A percentile compares a stretch with the other conserved stretches of the same genome.
Conservation (phyloP, 2,329 filamentous ascomycete genomes). For the Calonectria ilicicola region DNA sequence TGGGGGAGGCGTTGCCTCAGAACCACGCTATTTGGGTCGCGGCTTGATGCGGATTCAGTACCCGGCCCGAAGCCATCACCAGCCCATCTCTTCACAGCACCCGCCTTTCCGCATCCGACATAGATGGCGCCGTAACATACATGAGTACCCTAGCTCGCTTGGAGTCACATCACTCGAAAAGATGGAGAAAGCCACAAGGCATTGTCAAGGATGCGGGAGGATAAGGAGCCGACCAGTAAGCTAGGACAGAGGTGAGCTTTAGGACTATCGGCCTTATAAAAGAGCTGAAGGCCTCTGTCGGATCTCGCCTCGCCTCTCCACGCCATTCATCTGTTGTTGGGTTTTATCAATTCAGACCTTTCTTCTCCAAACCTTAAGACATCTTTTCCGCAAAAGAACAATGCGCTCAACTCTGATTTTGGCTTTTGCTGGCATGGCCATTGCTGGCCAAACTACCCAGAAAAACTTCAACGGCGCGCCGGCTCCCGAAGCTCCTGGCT, state of each 20-base stretch:
- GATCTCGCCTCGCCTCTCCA: background rate
- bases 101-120: slow-evolving; percentile 27
- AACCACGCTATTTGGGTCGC: background rate
- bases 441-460: slow-evolving; percentile 29
- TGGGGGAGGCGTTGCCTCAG: background rate
- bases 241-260: background rate
- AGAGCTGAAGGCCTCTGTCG: background rate
- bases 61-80: slow-evolving; percentile 37
- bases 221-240: background rate
- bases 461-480: slow-evolving; percentile 30
- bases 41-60: slow-evolving; percentile 22
- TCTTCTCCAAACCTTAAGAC: background rate
- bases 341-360: background rate
- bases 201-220: background rate
- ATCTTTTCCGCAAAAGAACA: no score
- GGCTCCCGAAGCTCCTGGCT: slow-evolving; percentile 23
- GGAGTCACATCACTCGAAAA: slow-evolving; percentile 15
- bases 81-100: slow-evolving; percentile 15
- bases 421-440: slow-evolving; percentile 37
- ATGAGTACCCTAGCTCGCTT: slow-evolving; percentile 32
- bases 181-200: slow-evolving; percentile 11
- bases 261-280: slow-evolving; percentile 28
- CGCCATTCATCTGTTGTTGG: background rate
- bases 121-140: slow-evolving; percentile 32
- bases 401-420: slow-evolving; percentile 41